Base-by-base conservation (phyloP, 1,284 basidiomycete genomes). In the Anthracocystis setariae region DNA sequence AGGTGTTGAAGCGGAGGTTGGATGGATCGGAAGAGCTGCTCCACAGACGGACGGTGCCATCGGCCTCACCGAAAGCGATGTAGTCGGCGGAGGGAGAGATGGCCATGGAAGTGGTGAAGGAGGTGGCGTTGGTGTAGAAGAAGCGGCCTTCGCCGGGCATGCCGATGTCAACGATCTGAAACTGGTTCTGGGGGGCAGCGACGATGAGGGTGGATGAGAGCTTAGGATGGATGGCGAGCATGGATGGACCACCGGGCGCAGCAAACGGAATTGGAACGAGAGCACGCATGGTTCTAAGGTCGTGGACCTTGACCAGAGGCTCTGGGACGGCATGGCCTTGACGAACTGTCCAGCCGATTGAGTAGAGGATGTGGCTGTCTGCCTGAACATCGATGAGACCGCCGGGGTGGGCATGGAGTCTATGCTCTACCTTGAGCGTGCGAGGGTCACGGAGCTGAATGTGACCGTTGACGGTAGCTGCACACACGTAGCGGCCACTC, bases 281-380 rank as follows among this genome's bases (percentile, higher is more conserved):
- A 2, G 92, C 86, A 33, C 90, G 89, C 85, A 97, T 88, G 39
- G 87, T 91, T 27, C 95, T 89, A 24, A 93, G 82, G 82, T 98
- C 95, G 80, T 92, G 96, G 10, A 97, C 87, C 83, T 96, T 95
- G 73, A 98, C 91, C 24, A 96, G 86, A 2, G 93, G 92, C 82
- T 98, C 95, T 0, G 92, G 91, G 49, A 92, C 88, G 1, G 94
- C 93, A 44, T 91, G 90, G 20, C 91, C 90, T 83, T 92, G 92
- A 40, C 82, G 70, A n/a, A 82, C 66, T 13, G 81, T 79, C 80
- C 80, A 82, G 13, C 81, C 81, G 38, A 81, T 73, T 37, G 69
- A 76, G 58, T 79, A 83, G 45, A 83, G 48, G 29, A 78, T 58
- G 58, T 81, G 72, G 23, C 75, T 77, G 27, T 83, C 80, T 15